Evolutionary conservation across 2,329 filamentous ascomycete species (phyloP).

Genomic region (Nemania sp.): DNA sequence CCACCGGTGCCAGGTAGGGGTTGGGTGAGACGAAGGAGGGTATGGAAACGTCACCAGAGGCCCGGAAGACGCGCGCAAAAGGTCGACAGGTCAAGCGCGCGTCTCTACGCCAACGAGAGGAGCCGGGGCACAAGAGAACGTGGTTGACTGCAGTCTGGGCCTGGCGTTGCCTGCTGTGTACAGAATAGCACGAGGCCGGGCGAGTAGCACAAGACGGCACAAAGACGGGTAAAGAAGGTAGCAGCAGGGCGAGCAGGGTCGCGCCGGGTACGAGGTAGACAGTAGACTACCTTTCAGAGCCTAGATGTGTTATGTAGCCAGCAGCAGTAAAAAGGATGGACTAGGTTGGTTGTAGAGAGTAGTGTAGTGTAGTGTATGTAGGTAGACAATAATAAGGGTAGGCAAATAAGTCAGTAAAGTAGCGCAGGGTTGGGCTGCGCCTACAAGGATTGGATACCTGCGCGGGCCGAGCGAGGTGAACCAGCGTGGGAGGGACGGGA

Average conservation of each 20-base stretch:
- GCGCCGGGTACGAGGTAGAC: slow-evolving; percentile 16
- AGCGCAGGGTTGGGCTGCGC: slow-evolving; percentile 38
- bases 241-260: slow-evolving; percentile 15
- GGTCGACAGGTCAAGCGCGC: slow-evolving; percentile 43
- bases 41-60: slow-evolving; percentile 36
- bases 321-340: background rate
- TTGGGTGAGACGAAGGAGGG: slow-evolving; percentile 25
- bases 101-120: slow-evolving; percentile 36
- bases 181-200: slow-evolving; percentile 19
- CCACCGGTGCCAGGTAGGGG: slow-evolving; percentile 32
- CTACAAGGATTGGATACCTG: slow-evolving; percentile 31
- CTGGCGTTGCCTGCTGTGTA: slow-evolving; percentile 13
- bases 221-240: slow-evolving; percentile 31
- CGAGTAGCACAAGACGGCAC: slow-evolving; percentile 36
- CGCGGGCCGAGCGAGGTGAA: slow-evolving; percentile 21
- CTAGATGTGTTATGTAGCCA: background rate
- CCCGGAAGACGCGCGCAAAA: slow-evolving; percentile 40
- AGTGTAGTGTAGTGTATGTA: no score
- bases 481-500: slow-evolving; percentile 14
- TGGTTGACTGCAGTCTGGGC: slow-evolving; percentile 32
- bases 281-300: background rate
- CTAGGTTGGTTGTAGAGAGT: background rate
- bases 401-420: slow-evolving; percentile 8
- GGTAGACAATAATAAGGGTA: background rate
- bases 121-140: slow-evolving; percentile 35